Evolutionary conservation across 179 eudicot species (phyloP), one percentile per base, ranked within the genome.

Genomic region (Beta lomatogona): DNA sequence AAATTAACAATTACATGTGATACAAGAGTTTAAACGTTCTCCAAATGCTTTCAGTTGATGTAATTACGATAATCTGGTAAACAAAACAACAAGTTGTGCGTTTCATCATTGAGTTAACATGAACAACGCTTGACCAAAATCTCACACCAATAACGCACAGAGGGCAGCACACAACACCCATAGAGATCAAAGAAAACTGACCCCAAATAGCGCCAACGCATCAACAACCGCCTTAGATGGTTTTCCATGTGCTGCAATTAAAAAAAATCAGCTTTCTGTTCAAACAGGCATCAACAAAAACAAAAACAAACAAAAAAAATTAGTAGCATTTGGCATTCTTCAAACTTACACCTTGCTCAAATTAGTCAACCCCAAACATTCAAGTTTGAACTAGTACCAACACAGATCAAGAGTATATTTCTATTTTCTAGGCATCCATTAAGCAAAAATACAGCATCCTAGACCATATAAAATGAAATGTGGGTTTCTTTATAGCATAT

Each of bases 151-250:
- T 22, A 69, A 50, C 72, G 36, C 18, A 9, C 55, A 59, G 59
- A 50, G 19, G 8, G 53, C 16, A 63, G 50, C 36, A 72, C 46
- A 60, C 13, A 0, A 73, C 78, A 5, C 36, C 50, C 70, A 80
- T 11, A 61, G 66, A 63, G 73, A 72, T 21, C 18, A 58, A 69
- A 85, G 78, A 81, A 86, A 83, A 53, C 94, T 82, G 74, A 96
- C 99, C 98, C 99, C 99, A 88, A 96, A 96, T 77, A 91, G 82
- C 74, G 99, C 99, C 87, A 96, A 79, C 2, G 93, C 85, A 86
- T 96, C 99, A 83, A 94, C 97, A 76, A 95, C 75, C 69, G 90
- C 83, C 90, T 94, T 91, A 28, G 98, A 92, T 18, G 99, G 98
- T 58, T 90, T 91, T 73, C 99, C 99, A 59, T 92, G 86, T 54